A percentile compares a stretch with the other conserved stretches of the same genome.
phyloP scores from a whole-genome alignment of 78 protist species.

The Speleostelium caveatum region DNA sequence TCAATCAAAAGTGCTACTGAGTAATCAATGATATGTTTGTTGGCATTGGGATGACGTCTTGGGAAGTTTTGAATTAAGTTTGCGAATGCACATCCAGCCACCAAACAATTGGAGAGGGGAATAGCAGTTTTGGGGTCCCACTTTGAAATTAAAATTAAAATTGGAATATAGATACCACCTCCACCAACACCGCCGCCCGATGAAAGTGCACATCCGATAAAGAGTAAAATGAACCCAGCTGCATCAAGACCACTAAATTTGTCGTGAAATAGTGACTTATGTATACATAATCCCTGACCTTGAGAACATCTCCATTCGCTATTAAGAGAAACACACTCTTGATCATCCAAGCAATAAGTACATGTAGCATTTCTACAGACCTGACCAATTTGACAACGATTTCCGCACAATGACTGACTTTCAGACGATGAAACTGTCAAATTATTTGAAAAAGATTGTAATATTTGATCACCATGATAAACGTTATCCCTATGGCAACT shows the following conservation, averaged over 20 bases:
- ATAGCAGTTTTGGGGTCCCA: conserved; percentile 65
- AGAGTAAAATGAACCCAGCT: conserved; percentile 23
- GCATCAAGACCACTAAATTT: conserved; percentile 18
- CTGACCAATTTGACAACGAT: conserved; percentile 42
- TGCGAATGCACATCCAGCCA: conserved; percentile 76
- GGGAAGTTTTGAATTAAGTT: conserved; percentile 76
- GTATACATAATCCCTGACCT: conserved; percentile 14
- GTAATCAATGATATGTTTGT: conserved; percentile 65
- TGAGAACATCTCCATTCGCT: conserved; percentile 12
- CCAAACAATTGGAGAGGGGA: conserved; percentile 74
- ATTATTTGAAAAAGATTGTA: too few relatives aligned
- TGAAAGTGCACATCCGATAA: conserved; percentile 67
- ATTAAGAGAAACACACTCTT: conserved; percentile 12
- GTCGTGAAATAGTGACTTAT: conserved; percentile 54
- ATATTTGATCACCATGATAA: too few relatives aligned
- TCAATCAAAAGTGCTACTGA: conserved; percentile 50
- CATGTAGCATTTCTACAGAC: conserved; percentile 34
- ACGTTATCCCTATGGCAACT: too few relatives aligned
- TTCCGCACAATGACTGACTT: conserved; percentile 1
- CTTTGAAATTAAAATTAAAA: conserved; percentile 29
- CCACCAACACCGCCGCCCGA: conserved; percentile 82
- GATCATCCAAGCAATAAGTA: conserved; percentile 10
- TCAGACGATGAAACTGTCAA: too few relatives aligned
- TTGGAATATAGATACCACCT: conserved; percentile 78
- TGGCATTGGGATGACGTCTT: conserved; percentile 61